Percentiles rank a stretch among this genome's conserved stretches.
phyloP scores from a whole-genome alignment of 169 alveolate genomes.

The Eimeria sp. region DNA sequence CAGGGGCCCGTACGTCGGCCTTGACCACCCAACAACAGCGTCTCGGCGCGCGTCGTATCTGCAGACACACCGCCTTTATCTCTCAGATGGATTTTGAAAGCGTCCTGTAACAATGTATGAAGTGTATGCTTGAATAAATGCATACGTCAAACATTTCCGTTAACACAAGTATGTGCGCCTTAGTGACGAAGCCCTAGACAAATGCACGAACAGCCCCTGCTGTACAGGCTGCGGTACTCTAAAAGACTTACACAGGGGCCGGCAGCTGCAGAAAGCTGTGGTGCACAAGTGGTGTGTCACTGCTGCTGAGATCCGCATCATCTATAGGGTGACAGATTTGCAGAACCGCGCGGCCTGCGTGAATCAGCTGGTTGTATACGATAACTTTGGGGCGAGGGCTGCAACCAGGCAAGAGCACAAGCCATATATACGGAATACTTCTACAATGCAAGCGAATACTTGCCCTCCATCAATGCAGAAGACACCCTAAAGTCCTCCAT shows the following conservation, averaged over 20 bases:
- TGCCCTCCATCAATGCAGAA: neutral
- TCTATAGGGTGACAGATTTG: constrained; percentile 49
- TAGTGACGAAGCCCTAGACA: neutral
- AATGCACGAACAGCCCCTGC: neutral
- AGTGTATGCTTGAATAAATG: too few species aligned
- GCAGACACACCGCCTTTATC: neutral
- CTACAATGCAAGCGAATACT: too few species aligned
- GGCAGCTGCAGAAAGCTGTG: constrained; percentile 65
- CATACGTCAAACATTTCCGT: too few species aligned
- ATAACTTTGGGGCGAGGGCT: constrained; percentile 75
- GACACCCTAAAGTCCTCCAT: neutral
- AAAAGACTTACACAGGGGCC: constrained; percentile 60
- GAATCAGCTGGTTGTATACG: constrained; percentile 65
- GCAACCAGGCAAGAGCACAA: neutral
- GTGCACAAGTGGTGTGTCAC: constrained; percentile 52
- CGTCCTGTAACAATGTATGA: neutral
- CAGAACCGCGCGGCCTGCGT: constrained; percentile 53
- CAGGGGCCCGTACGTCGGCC: constrained; percentile 56
- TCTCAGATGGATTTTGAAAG: neutral
- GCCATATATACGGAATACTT: neutral
- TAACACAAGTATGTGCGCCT: too few species aligned
- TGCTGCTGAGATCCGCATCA: constrained; percentile 29
- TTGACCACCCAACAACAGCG: constrained; percentile 74
- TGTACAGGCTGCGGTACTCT: neutral
- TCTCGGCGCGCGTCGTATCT: constrained; percentile 66